Evolutionary conservation across 2,329 filamentous ascomycete species (phyloP).

Genomic region (Cryphonectria parasitica): DNA sequence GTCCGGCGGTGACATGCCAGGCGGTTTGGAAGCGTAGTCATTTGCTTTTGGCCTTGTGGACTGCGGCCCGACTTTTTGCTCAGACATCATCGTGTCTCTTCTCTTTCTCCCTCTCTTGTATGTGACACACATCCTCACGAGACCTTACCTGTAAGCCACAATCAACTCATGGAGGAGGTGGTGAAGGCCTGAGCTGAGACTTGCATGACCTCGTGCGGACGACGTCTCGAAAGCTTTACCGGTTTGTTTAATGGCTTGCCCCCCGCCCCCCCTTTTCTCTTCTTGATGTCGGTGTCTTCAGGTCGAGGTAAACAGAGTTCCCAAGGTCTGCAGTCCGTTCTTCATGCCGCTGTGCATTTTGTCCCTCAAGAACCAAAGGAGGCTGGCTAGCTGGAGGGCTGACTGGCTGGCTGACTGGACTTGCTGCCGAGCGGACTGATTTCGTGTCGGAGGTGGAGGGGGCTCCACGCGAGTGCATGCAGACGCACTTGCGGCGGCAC

Average conservation of each 20-base stretch:
- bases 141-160: not conserved
- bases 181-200: not conserved
- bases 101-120: not conserved
- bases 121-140: not conserved
- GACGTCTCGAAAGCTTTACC: not conserved
- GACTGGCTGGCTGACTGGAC: not conserved
- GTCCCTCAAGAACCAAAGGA: not conserved
- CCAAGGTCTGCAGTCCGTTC: not conserved
- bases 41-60: not conserved
- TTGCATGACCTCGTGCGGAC: not conserved
- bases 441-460: not conserved
- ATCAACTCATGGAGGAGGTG: not conserved
- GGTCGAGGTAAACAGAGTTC: not conserved
- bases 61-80: not conserved
- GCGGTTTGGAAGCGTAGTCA: not conserved
- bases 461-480: not conserved
- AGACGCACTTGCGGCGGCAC: not conserved
- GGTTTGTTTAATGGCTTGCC: not conserved
- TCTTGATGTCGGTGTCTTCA: not conserved
- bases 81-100: not conserved
- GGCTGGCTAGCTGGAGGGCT: no score
- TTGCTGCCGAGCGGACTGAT: not conserved
- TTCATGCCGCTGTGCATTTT: not conserved
- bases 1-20: constrained; percentile 10
- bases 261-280: no score